These are phyloP conservation scores for Chamaecyparis obtusa DNA, from an alignment of 75 land plant genomes.

Conservation along the genomic window DNA sequence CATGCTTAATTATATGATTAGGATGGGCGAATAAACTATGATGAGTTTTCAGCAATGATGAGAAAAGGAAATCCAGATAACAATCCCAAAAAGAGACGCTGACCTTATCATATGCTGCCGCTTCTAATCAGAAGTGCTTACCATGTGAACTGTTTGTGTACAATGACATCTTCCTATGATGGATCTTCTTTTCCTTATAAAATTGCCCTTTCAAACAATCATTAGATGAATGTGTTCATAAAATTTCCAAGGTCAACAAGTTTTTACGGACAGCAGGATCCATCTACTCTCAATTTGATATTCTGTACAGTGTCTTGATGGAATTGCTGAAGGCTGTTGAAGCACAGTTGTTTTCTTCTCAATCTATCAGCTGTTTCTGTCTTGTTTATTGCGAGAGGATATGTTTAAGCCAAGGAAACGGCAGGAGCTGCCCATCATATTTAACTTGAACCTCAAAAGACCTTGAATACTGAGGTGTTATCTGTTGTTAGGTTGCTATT, in stretches of 20 bases:
- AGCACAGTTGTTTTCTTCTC: background rate
- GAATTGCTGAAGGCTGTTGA: background rate
- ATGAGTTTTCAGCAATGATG: constrained; percentile 29
- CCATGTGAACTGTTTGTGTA: background rate
- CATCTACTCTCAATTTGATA: background rate
- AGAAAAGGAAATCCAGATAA: constrained; percentile 12
- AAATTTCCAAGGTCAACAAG: background rate
- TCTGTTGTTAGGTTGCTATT: background rate
- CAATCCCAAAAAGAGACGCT: background rate
- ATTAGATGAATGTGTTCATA: background rate
- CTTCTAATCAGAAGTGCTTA: background rate
- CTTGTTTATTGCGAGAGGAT: background rate
- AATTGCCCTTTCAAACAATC: background rate
- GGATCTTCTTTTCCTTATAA: background rate
- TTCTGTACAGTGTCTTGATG: background rate
- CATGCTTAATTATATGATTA: background rate
- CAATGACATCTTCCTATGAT: background rate
- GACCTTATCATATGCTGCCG: background rate
- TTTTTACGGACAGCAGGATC: background rate
- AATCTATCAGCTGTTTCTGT: background rate
- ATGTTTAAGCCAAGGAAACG: background rate
- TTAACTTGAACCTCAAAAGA: background rate
- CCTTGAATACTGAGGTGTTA: background rate
- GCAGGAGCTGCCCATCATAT: background rate
- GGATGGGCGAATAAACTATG: constrained; percentile 28